Base-by-base conservation (phyloP, 2,329 filamentous ascomycete species). In the Falciphora oryzae region DNA sequence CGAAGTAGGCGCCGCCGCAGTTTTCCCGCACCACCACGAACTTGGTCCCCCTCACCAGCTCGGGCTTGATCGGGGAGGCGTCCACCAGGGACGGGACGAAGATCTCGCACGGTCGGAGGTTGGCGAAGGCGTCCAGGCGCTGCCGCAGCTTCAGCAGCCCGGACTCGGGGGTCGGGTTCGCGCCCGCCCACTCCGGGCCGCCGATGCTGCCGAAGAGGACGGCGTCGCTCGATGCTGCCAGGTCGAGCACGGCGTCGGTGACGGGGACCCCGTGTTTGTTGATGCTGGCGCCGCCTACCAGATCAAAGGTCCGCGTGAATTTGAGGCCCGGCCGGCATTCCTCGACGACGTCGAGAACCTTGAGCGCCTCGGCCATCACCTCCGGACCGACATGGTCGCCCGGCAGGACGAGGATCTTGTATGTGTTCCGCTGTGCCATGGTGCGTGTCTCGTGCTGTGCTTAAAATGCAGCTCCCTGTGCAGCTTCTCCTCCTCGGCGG, bases 1-100 rank as follows among this genome's bases (percentile, higher is more conserved):
- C 81, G 70, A 80, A 82, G 68, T 81, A 83, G 1, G 79, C 79
- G 13, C 81, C 81, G 8, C 80, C 79, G 66, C 79, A 81, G 67
- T 82, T 82, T 70, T 83, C 81, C 22, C 80, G 72, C 18, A 83
- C 76, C 3, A 83, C 74, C 66, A 82, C 77, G 68, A 83, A 81
- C 65, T 81, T 77, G 25, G 79, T 79, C 6, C 78, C 81, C 1
- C 70, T 67, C 29, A 81, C 79, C 25, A 81, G 72, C 10, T 79
- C 76, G 2, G 75, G 68, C 66, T 80, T 82, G 65, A 83, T 68
- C 1, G 81, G 79, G 57, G 68, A 69, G 28, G 64, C 61, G 8
- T 73, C 72, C 18, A 77, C 71, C 0, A 78, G 70, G 2, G 78
- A 77, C 1, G 76, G 76, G 1, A 78, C 77, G 27, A 81, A 76